These are phyloP conservation scores for Cercospora janseana DNA, from an alignment of 2,329 filamentous ascomycete species.

Conservation along the genomic window DNA sequence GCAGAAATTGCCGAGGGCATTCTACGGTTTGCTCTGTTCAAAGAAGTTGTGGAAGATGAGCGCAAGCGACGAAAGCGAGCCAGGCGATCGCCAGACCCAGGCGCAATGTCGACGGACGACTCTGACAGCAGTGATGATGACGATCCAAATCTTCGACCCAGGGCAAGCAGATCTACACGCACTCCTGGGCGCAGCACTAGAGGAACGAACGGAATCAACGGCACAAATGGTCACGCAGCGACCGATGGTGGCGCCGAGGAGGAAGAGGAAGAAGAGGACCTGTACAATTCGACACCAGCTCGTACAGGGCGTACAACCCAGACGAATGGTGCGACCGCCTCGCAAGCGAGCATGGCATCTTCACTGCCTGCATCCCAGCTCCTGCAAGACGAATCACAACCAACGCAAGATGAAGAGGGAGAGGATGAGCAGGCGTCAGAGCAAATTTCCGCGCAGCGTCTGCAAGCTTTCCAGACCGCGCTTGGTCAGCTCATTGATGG, in stretches of 20 bases:
- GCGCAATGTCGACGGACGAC: slow-evolving; percentile 56
- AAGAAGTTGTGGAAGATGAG: slow-evolving; percentile 79
- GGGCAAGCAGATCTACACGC: slow-evolving; percentile 29
- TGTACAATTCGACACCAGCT: slow-evolving; percentile 46
- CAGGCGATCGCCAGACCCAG: slow-evolving; percentile 57
- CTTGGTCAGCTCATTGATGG: slow-evolving; percentile 81
- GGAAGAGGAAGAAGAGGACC: slow-evolving; percentile 54
- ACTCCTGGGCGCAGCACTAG: slow-evolving; percentile 30
- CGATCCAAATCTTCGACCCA: slow-evolving; percentile 41
- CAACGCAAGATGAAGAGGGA: slow-evolving; percentile 33
- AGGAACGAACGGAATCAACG: slow-evolving; percentile 23
- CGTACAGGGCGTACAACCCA: slow-evolving; percentile 32
- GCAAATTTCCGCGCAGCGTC: slow-evolving; percentile 60
- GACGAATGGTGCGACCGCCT: slow-evolving; percentile 38
- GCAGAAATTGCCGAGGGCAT: slow-evolving; percentile 85
- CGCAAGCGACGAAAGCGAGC: slow-evolving; percentile 81
- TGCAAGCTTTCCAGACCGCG: slow-evolving; percentile 73
- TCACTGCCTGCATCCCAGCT: slow-evolving; percentile 75
- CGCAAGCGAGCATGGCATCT: slow-evolving; percentile 71
- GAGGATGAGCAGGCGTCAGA: slow-evolving; percentile 42
- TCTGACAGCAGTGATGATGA: slow-evolving; percentile 59
- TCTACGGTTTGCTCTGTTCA: slow-evolving; percentile 91
- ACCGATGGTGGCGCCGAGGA: slow-evolving; percentile 35
- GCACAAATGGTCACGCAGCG: slow-evolving; percentile 31
- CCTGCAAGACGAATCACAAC: slow-evolving; percentile 54